Percentiles rank a stretch among this genome's conserved stretches.
These are phyloP conservation scores for Arthrobotrys conoides DNA, from an alignment of 2,329 filamentous ascomycete species.

Conservation along the genomic window DNA sequence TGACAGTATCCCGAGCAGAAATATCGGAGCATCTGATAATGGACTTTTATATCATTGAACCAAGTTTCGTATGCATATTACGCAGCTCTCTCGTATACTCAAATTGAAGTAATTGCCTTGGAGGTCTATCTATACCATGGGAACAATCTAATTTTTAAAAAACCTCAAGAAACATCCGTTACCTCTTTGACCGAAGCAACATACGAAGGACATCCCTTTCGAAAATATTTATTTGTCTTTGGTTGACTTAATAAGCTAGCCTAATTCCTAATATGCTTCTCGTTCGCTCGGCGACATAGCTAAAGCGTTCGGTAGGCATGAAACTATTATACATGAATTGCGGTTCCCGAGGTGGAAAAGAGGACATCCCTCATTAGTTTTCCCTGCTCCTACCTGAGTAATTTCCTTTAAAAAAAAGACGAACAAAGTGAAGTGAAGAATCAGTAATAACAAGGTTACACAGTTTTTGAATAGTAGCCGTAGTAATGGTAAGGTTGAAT, in stretches of 20 bases:
- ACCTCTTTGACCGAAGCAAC: conserved; percentile 43
- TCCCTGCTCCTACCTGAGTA: conserved; percentile 20
- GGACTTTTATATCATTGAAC: not conserved
- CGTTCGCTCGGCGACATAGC: not conserved
- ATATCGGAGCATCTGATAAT: conserved; percentile 1
- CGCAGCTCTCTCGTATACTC: not conserved
- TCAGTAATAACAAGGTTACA: conserved; percentile 1
- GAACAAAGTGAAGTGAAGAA: not conserved
- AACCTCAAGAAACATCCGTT: conserved; percentile 21
- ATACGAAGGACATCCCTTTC: conserved; percentile 22
- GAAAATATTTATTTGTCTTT: conserved; percentile 17
- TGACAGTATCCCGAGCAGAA: not conserved
- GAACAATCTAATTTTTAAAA: conserved; percentile 10
- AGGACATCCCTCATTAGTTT: conserved; percentile 12
- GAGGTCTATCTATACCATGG: not conserved
- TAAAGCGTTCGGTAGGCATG: conserved; percentile 11
- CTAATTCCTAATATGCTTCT: conserved; percentile 14
- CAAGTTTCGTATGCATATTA: not conserved
- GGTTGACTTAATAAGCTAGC: conserved; percentile 8
- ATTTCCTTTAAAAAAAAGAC: conserved; percentile 20
- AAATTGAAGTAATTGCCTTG: not conserved
- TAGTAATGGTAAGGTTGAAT: conserved; percentile 9
- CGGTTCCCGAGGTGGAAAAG: conserved; percentile 2
- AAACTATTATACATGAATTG: conserved; percentile 60
- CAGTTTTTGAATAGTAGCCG: not conserved